Evolutionary conservation across 2,329 filamentous ascomycete species (phyloP), one percentile per base, ranked within the genome.

Genomic region (Curvularia sp.): DNA sequence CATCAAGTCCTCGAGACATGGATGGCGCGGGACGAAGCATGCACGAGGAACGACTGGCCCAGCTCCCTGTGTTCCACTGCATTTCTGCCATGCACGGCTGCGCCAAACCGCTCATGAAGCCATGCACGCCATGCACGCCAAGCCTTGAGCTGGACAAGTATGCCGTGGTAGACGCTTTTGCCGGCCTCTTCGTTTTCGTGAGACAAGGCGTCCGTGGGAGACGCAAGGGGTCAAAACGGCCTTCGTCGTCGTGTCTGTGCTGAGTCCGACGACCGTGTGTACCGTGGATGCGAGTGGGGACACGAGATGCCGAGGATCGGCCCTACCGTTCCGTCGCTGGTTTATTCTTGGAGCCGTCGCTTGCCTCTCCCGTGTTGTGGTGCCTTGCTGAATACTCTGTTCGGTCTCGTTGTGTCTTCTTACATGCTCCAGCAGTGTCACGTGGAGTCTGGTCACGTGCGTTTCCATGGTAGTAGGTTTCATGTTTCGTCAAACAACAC

Each of bases 21-120:
- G 55, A 58, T 58, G 36, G 36, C 55, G 55, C 55, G 55, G 55
- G 55, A 58, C 55, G 55, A 58, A 55, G 55, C 55, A 58, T 58
- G 55, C 51, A 49, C 50, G 51, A 58, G 32, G 50, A 55, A 58
- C 50, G 51, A 55, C 51, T 58, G 55, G 55, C 46, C 50, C 55
- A 57, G 51, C 55, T 58, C 46, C 41, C 43, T 32, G 45, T 55
- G 51, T 58, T 41, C 55, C 27, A 58, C 55, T 46, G 32, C 51
- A 47, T 34, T 34, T 30, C 42, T 38, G 47, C 25, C 50, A 30
- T 36, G 30, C 50, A 54, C 47, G 49, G 42, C 43, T 57, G 39
- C 42, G 52, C 49, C 55, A 49, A 50, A 38, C 38, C 49, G 47
- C 47, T n/a, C 21, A 49, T 38, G 30, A 13, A 15, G 21, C 43